Base-by-base conservation (phyloP, 1,284 basidiomycete species). In the Erythrobasidium hasegawianum region DNA sequence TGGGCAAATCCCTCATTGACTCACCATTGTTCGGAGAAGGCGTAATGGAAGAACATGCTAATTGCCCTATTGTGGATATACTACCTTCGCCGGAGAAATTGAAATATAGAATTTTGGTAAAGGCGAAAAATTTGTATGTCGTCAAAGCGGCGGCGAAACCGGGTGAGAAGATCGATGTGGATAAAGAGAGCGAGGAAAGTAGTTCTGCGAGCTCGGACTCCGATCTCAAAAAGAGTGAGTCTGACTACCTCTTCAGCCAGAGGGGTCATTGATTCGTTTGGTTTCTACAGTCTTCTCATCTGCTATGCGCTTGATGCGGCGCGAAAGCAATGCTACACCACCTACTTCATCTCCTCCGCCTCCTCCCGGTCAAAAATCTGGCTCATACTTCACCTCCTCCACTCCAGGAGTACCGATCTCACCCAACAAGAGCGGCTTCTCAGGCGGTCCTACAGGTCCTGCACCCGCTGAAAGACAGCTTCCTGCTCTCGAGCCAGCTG, bases 51-150 rank as follows among this genome's bases (percentile, higher is more conserved):
- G 26, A 80, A 79, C 38, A 67, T 66, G 38, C 41, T 38, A 62
- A 71, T 18, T 71, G 61, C 1, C 62, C 62, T 24, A 58, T 14
- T 65, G 78, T 87, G 24, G 80, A 81, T 0, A 75, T 75, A 27
- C 75, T 97, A 45, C 96, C 95, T 0, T 95, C 90, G 74, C 96
- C 96, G 0, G 87, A 93, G 68, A 84, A 88, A 38, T 81, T 98
- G 58, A 87, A 84, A 75, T 85, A 86, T 11, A 85, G 85, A 70
- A 84, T 98, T 43, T 74, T 98, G 58, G 79, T 99, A 72, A 99
- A 98, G 82, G 88, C 71, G 20, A 59, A 70, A 52, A 66, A 67
- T 40, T n/a, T 71, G 39, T 50, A 47, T 22, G 26, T 33, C 26
- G 55, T 65, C 22, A 57, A 65, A 24, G 53, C 55, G 38, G 56